A percentile compares a stretch with the other conserved stretches of the same genome.
These are phyloP conservation scores for Cladobotryum mycophilum DNA, from an alignment of 2,329 filamentous ascomycete genomes.

Conservation along the genomic window DNA sequence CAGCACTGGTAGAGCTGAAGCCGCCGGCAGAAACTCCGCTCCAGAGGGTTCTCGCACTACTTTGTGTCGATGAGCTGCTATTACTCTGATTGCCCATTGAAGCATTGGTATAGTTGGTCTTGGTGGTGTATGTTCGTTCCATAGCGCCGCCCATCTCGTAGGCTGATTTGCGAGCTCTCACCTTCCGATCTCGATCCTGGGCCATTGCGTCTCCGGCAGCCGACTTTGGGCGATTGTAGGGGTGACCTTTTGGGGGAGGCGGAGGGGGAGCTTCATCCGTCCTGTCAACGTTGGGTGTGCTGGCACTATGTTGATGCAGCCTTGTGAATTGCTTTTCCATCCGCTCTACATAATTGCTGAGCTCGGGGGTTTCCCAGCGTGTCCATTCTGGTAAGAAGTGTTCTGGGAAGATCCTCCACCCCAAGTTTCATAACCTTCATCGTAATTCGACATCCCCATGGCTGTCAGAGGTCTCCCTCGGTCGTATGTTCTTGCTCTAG, in stretches of 20 bases:
- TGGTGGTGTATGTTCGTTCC: slow-evolving; percentile 77
- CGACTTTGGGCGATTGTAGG: slow-evolving; percentile 52
- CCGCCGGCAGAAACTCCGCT: slow-evolving; percentile 85
- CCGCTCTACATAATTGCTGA: slow-evolving; percentile 81
- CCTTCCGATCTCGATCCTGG: slow-evolving; percentile 37
- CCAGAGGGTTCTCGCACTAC: slow-evolving; percentile 83
- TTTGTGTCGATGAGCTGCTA: slow-evolving; percentile 68
- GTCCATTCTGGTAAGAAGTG: slow-evolving; percentile 34
- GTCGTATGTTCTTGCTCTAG: slow-evolving; percentile 22
- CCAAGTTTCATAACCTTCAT: slow-evolving; percentile 56
- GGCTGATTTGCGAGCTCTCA: slow-evolving; percentile 65
- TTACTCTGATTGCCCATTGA: slow-evolving; percentile 67
- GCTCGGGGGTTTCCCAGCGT: slow-evolving; percentile 49
- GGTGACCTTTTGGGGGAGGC: slow-evolving; percentile 53
- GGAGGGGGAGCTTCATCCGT: slow-evolving; percentile 55
- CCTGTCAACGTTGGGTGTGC: slow-evolving; percentile 31
- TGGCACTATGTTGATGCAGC: slow-evolving; percentile 57
- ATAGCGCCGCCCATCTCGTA: slow-evolving; percentile 70
- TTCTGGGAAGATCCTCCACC: slow-evolving; percentile 48
- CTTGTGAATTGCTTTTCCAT: slow-evolving; percentile 80
- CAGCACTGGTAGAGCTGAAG: slow-evolving; percentile 92
- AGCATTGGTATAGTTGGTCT: slow-evolving; percentile 75
- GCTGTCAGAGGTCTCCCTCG: slow-evolving; percentile 58
- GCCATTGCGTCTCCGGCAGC: slow-evolving; percentile 39
- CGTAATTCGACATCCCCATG: slow-evolving; percentile 58